These are phyloP conservation scores for Albifimbria verrucaria DNA, from an alignment of 2,329 filamentous ascomycete genomes.

Conservation along the genomic window DNA sequence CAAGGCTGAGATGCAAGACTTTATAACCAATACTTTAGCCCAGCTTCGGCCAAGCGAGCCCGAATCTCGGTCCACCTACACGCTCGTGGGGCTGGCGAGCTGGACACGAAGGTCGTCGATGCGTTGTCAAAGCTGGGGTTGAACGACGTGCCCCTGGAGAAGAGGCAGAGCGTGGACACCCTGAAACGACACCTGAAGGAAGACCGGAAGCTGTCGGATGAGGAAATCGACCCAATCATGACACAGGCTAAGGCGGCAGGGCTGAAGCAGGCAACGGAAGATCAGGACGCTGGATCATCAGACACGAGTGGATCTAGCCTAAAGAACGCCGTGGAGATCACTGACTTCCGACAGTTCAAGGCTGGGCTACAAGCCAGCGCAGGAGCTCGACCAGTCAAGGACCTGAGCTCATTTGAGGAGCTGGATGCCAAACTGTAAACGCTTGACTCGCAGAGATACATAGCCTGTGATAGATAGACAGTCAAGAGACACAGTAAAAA, in stretches of 20 bases:
- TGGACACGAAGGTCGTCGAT: constrained; percentile 42
- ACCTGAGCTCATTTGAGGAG: constrained; percentile 83
- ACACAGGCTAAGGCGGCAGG: constrained; percentile 42
- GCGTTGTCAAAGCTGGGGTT: constrained; percentile 34
- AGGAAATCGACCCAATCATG: constrained; percentile 47
- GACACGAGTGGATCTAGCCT: constrained; percentile 33
- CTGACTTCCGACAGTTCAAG: constrained; percentile 79
- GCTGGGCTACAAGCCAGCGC: constrained; percentile 67
- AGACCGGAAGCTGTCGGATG: constrained; percentile 44
- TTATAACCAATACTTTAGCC: constrained; percentile 72
- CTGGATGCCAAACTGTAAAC: constrained; percentile 71
- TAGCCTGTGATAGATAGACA: background rate
- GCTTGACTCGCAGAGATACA: background rate
- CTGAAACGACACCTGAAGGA: constrained; percentile 49
- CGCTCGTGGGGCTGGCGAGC: constrained; percentile 59
- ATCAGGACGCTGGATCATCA: constrained; percentile 27
- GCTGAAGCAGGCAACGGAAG: constrained; percentile 29
- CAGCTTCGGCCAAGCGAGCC: constrained; percentile 68
- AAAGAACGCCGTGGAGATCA: constrained; percentile 55
- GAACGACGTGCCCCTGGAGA: constrained; percentile 34
- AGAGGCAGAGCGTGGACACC: constrained; percentile 45
- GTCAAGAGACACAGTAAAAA: background rate
- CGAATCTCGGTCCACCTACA: constrained; percentile 82
- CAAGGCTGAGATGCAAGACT: constrained; percentile 75
- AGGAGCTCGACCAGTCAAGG: constrained; percentile 69